phyloP scores from a whole-genome alignment of 306 rosid genomes.

The Cicer cuneatum region DNA sequence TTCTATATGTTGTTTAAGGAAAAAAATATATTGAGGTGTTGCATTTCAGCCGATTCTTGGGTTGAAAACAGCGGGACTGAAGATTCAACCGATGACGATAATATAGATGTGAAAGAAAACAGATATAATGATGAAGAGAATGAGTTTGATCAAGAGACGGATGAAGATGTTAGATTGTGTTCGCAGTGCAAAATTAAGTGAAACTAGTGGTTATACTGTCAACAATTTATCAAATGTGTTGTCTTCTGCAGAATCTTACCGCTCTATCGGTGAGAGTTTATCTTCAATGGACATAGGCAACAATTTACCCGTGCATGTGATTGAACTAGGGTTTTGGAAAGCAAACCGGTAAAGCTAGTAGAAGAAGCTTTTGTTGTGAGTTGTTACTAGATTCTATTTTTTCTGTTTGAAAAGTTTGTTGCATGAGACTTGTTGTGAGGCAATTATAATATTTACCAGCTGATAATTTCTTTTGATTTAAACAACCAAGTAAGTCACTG shows the following conservation, averaged over 20 bases:
- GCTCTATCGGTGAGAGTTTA: constrained; percentile 89
- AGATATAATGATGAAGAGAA: constrained; percentile 95
- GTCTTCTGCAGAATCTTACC: constrained; percentile 71
- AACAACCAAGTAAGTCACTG: constrained; percentile 87
- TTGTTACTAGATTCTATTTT: constrained; percentile 49
- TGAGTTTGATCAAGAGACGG: constrained; percentile 90
- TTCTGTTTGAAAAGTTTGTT: not conserved
- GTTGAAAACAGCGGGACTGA: constrained; percentile 86
- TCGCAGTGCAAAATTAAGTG: constrained; percentile 88
- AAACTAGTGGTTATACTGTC: constrained; percentile 96
- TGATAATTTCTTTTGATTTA: constrained; percentile 46
- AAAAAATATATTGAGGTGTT: constrained; percentile 86
- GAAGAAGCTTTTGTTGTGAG: constrained; percentile 61
- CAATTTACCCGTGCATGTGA: constrained; percentile 53
- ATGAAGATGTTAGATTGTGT: constrained; percentile 86
- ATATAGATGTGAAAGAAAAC: constrained; percentile 52
- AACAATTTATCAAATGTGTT: constrained; percentile 65
- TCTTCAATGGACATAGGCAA: constrained; percentile 79
- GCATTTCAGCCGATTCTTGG: constrained; percentile 93
- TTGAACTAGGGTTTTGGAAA: constrained; percentile 69
- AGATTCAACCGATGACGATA: constrained; percentile 83
- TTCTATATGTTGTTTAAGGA: constrained; percentile 63
- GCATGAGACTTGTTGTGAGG: not conserved
- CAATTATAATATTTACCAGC: constrained; percentile 31
- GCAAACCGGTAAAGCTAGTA: constrained; percentile 66